Conservation (phyloP, 352 stramenopile species). For the Globisporangium carolinianum region DNA sequence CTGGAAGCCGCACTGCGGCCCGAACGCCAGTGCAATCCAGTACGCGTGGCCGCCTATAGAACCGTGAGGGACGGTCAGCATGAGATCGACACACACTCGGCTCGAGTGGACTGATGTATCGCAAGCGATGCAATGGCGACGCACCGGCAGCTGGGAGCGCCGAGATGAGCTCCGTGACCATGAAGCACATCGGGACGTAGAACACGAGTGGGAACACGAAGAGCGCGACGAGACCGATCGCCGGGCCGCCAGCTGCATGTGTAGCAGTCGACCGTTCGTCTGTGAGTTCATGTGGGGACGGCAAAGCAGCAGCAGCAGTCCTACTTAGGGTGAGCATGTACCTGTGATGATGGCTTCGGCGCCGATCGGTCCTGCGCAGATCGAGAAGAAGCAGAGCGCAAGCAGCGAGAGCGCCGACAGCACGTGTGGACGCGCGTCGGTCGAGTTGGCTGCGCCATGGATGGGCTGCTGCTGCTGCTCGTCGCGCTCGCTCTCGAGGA, state of each 20-base stretch:
- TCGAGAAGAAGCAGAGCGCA: constrained; percentile 50
- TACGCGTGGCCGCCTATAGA: constrained; percentile 43
- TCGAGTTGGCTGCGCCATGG: constrained; percentile 3
- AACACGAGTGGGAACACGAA: constrained; percentile 35
- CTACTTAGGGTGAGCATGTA: constrained; percentile 2
- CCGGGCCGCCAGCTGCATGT: constrained; percentile 26
- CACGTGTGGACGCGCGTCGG: constrained; percentile 11
- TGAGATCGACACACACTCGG: too few relatives aligned
- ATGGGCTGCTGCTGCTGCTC: constrained; percentile 2
- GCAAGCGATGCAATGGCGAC: too few relatives aligned
- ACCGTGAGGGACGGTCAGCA: not conserved
- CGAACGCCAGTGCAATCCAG: constrained; percentile 64
- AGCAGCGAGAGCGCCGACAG: constrained; percentile 34
- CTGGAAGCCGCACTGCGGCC: constrained; percentile 61
- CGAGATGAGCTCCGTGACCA: constrained; percentile 41
- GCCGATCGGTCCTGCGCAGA: constrained; percentile 35
- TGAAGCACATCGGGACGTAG: constrained; percentile 37
- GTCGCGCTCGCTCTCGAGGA: constrained; percentile 12
- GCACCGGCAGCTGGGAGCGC: constrained; percentile 30
- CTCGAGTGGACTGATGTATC: too few relatives aligned
- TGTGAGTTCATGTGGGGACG: not conserved
- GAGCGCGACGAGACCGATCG: constrained; percentile 27
- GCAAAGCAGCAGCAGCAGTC: too few relatives aligned
- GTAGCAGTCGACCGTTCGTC: not conserved
- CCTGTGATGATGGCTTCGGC: constrained; percentile 34